A percentile compares a stretch with the other conserved stretches of the same genome.
Conservation (phyloP, 805 yeast genomes). For the Novakomyces olei region DNA sequence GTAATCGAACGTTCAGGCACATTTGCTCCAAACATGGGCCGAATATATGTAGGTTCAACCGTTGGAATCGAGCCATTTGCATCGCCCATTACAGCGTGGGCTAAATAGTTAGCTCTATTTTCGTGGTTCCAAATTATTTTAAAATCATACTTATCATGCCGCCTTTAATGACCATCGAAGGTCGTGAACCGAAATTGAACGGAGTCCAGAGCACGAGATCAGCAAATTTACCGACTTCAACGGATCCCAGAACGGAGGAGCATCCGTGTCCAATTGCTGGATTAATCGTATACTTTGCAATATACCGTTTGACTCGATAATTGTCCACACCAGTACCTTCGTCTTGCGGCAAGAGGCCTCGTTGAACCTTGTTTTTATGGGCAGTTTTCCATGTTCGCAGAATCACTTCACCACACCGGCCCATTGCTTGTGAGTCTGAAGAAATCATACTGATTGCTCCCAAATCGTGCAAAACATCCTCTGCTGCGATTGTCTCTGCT, state of each 20-base stretch:
- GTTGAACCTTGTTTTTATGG: slow-evolving; percentile 2
- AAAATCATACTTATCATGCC: slow-evolving; percentile 4
- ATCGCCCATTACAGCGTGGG: slow-evolving; percentile 4
- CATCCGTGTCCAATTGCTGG: slow-evolving; percentile 3
- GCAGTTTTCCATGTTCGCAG: slow-evolving; percentile 4
- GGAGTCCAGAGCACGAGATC: slow-evolving; percentile 3
- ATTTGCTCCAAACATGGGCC: slow-evolving; percentile 1
- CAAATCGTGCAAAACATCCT: slow-evolving; percentile 4
- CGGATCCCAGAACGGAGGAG: slow-evolving; percentile 1
- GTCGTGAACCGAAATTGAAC: slow-evolving; percentile 3
- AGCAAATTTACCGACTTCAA: slow-evolving; percentile 3
- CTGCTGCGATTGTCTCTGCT: slow-evolving; percentile 4
- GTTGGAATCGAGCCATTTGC: slow-evolving; percentile 3
- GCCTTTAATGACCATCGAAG: slow-evolving; percentile 2
- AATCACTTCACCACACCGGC: slow-evolving; percentile 5
- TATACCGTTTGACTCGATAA: slow-evolving; percentile 4
- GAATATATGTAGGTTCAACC: background rate
- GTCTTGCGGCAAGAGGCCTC: slow-evolving; percentile 3
- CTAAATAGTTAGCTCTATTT: too few species aligned
- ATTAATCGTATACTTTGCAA: slow-evolving; percentile 4
- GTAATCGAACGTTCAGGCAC: slow-evolving; percentile 1
- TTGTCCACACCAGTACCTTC: slow-evolving; percentile 3
- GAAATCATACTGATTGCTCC: slow-evolving; percentile 4
- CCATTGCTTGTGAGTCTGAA: slow-evolving; percentile 5
- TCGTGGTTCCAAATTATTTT: too few species aligned